Evolutionary conservation across 371 early-diverging fungal genomes (phyloP), one percentile per base, ranked within the genome.

Genomic region (Mortierella sp.): DNA sequence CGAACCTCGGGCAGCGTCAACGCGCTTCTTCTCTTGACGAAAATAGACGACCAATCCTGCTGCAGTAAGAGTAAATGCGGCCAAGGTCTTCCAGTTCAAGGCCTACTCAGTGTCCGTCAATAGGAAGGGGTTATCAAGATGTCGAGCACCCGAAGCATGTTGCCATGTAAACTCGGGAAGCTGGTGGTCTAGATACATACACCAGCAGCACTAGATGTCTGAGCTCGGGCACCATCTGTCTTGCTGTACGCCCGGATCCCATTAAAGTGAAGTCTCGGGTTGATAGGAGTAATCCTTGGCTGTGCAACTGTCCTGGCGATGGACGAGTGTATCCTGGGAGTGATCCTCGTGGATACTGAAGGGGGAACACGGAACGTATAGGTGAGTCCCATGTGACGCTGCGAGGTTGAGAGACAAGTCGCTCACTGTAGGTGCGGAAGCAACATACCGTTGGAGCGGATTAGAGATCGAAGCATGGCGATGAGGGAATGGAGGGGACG

Each of bases 41-140:
- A 92, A 89, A 67, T 90, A 91, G 31, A 80, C 69, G 27, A 85
- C 64, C 22, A 92, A 63, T 40, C 87, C 90, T 27, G 80, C 78
- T 58, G 89, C 92, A 2, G 90, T 88, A 21, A 64, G 78, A 21
- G 88, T 47, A 66, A 90, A 90, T 4, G 87, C 60, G 13, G 79
- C 86, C 24, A 81, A 57, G 10, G 70, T 69, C 56, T 56, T 69
- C 74, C 66, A 73, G 70, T 66, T 79, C 53, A 76, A 31, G 10
- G 60, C 60, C 76, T 76, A 57, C 6, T 9, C 50, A 39, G 19
- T 48, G 41, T 21, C 37, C 14, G 39, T 39, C 21, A 6, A 19
- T 12, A 45, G 7, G 12, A n/a, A 45, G 21, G 24, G 21, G 25
- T 47, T 47, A 47, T 21, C 17, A 6, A 47, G 24, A 47, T 19